Conservation (phyloP, 2,329 filamentous ascomycete species). For the Aspergillus floridensis region DNA sequence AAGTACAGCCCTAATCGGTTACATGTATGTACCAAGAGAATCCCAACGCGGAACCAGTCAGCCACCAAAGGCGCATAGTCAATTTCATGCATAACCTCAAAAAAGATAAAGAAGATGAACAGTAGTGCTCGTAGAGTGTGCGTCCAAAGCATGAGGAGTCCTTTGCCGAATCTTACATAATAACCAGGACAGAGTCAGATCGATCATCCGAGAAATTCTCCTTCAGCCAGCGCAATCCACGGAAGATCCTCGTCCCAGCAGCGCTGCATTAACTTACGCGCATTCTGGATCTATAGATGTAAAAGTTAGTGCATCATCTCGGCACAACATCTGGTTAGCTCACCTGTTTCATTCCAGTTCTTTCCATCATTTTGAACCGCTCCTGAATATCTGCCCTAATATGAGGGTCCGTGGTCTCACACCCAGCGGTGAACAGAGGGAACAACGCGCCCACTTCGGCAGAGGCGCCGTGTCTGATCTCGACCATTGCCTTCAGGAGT, state of each 20-base stretch:
- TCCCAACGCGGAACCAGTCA: too few relatives aligned
- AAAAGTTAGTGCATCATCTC: not conserved
- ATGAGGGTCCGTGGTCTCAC: constrained; percentile 60
- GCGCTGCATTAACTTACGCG: constrained; percentile 40
- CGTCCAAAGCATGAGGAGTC: too few relatives aligned
- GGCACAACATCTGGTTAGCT: constrained; percentile 19
- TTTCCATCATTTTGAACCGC: constrained; percentile 66
- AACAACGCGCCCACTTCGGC: constrained; percentile 75
- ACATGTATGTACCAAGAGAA: too few relatives aligned
- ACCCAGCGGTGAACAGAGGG: constrained; percentile 80
- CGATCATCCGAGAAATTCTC: constrained; percentile 38
- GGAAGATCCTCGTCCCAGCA: constrained; percentile 39
- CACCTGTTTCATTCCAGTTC: constrained; percentile 74
- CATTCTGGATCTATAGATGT: constrained; percentile 36
- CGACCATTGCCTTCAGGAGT: constrained; percentile 62
- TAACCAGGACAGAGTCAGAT: constrained; percentile 2
- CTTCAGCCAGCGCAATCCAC: constrained; percentile 40
- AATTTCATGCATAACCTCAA: too few relatives aligned
- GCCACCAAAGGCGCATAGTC: too few relatives aligned
- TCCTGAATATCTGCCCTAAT: constrained; percentile 63
- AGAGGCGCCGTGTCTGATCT: constrained; percentile 63
- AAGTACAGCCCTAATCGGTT: too few relatives aligned
- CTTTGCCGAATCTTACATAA: too few relatives aligned
- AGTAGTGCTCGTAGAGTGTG: too few relatives aligned
- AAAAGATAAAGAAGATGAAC: too few relatives aligned